phyloP scores from a whole-genome alignment of 768 basidiomycete genomes.

The Lyophyllum atratum region DNA sequence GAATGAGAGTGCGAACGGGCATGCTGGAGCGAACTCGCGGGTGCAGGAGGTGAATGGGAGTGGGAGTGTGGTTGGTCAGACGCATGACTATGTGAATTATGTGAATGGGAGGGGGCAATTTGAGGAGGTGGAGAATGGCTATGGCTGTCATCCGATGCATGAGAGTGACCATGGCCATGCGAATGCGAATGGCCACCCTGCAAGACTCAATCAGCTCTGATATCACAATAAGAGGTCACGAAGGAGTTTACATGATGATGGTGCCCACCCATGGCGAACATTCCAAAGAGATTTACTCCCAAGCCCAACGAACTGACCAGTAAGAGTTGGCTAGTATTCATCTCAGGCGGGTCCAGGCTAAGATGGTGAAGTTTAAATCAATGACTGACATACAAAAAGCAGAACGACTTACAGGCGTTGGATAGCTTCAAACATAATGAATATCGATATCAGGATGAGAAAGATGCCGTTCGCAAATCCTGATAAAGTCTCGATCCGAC shows the following conservation, averaged over 20 bases:
- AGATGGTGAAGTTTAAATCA: not conserved
- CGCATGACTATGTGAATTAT: constrained; percentile 22
- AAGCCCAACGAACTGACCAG: constrained; percentile 88
- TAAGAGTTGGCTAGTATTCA: constrained; percentile 93
- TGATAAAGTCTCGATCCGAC: constrained; percentile 94
- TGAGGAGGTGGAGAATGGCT: constrained; percentile 21
- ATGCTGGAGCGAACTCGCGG: not conserved
- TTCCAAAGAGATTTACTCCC: constrained; percentile 94
- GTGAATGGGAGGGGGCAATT: constrained; percentile 27
- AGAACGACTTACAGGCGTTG: constrained; percentile 74
- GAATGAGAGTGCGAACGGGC: constrained; percentile 30
- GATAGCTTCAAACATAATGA: constrained; percentile 97
- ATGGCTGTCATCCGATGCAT: constrained; percentile 23
- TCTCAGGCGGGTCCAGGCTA: constrained; percentile 93
- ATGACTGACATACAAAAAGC: not conserved
- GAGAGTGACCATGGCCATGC: constrained; percentile 44
- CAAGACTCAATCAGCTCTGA: not conserved
- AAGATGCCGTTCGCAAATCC: constrained; percentile 99
- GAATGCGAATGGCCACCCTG: constrained; percentile 64
- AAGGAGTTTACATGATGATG: constrained; percentile 70
- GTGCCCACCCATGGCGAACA: constrained; percentile 98
- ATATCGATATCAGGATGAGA: constrained; percentile 90
- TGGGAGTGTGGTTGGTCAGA: constrained; percentile 29
- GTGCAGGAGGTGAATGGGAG: constrained; percentile 16
- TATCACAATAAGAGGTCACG: constrained; percentile 1